These are phyloP conservation scores for Apiospora rasikravindrae DNA, from an alignment of 2,329 filamentous ascomycete species.

Conservation along the genomic window DNA sequence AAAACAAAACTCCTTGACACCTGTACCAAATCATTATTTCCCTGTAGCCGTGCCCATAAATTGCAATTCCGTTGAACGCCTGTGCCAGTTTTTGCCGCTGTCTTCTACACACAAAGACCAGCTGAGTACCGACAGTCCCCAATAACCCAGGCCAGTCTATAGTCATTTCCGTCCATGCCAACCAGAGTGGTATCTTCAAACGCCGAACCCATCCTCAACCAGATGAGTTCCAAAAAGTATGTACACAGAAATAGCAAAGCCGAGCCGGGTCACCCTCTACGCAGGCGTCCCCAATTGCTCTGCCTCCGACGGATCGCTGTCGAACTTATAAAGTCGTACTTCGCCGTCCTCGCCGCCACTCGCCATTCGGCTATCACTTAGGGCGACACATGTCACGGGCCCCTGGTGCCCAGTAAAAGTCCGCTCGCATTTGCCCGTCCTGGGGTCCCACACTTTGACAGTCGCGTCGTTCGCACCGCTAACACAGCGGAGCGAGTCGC, in stretches of 20 bases:
- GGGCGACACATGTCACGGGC: slow-evolving; percentile 88
- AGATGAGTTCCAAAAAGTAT: neutral
- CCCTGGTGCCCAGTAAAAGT: slow-evolving; percentile 91
- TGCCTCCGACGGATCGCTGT: slow-evolving; percentile 50
- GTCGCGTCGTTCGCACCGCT: slow-evolving; percentile 88
- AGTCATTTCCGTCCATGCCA: slow-evolving; percentile 1
- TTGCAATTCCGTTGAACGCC: neutral
- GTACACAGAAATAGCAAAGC: neutral
- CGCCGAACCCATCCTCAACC: neutral
- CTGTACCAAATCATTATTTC: neutral
- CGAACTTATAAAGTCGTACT: slow-evolving; percentile 82
- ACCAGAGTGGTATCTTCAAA: slow-evolving; percentile 24
- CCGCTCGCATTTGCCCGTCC: slow-evolving; percentile 87
- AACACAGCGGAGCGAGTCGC: slow-evolving; percentile 86
- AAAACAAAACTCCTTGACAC: neutral
- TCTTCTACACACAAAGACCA: neutral
- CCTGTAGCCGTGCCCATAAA: neutral
- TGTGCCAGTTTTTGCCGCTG: neutral
- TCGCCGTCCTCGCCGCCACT: slow-evolving; percentile 94
- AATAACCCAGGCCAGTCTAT: neutral
- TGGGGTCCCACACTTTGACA: slow-evolving; percentile 76
- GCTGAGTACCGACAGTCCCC: neutral
- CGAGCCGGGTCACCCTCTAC: slow-evolving; percentile 31
- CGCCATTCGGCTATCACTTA: slow-evolving; percentile 88
- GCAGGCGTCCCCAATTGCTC: slow-evolving; percentile 58